A percentile compares a stretch with the other conserved stretches of the same genome.
Conservation (phyloP, 73 alveolate genomes). For the Blepharisma japonicum region DNA sequence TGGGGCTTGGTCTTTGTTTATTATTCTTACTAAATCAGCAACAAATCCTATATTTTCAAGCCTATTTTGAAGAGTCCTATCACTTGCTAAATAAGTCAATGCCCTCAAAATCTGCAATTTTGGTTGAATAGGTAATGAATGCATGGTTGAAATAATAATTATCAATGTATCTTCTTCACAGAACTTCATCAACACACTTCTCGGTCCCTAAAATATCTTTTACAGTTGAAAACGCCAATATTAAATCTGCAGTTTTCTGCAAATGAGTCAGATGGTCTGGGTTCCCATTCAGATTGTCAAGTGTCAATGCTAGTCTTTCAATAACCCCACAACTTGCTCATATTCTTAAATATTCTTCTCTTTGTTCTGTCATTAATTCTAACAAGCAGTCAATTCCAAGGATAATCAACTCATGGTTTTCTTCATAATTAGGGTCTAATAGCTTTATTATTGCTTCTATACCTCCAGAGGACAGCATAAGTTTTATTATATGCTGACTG, state of each 20-base stretch:
- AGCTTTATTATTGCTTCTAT: slow-evolving; percentile 43
- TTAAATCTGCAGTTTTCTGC: slow-evolving; percentile 15
- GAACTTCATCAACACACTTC: slow-evolving; percentile 11
- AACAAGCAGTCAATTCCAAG: slow-evolving; percentile 33
- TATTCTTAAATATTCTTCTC: slow-evolving; percentile 9
- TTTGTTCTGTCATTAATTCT: not conserved
- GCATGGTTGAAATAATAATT: not conserved
- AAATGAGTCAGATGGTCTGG: not conserved
- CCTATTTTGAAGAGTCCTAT: not conserved
- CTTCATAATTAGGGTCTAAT: slow-evolving; percentile 41
- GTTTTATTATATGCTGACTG: slow-evolving; percentile 26
- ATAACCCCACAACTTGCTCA: not conserved
- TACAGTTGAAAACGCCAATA: slow-evolving; percentile 21
- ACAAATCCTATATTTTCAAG: slow-evolving; percentile 23
- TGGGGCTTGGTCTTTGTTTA: not conserved
- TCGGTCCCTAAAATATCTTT: not conserved
- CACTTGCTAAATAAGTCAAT: not conserved
- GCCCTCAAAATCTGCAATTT: slow-evolving; percentile 13
- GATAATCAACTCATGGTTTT: slow-evolving; percentile 43
- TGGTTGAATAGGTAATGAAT: not conserved
- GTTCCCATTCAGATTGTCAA: slow-evolving; percentile 3
- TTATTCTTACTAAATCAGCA: slow-evolving; percentile 14
- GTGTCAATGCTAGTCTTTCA: slow-evolving; percentile 23
- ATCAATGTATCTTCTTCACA: slow-evolving; percentile 25
- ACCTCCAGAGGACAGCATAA: slow-evolving; percentile 44